Evolutionary conservation across 1,284 basidiomycete genomes (phyloP).

Genomic region (Tilletia indica): DNA sequence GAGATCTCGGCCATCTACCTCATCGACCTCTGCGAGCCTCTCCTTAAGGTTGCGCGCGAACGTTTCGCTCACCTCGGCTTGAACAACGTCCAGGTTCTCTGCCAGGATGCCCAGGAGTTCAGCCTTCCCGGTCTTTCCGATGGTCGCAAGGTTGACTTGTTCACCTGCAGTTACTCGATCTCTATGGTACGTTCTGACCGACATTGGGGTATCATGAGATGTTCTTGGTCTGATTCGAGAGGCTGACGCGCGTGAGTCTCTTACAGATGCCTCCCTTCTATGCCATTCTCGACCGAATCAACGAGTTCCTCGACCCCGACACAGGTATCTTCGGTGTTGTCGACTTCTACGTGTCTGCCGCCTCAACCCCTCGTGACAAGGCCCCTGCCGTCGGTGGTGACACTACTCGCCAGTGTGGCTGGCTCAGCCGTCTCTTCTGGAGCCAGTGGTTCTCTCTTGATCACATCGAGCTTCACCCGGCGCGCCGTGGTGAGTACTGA

Average conservation of each 20-base stretch:
- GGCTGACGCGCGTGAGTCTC: conserved; percentile 50
- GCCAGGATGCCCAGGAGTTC: conserved; percentile 73
- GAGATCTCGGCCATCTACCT: conserved; percentile 65
- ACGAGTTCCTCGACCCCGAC: conserved; percentile 68
- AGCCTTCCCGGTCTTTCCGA: conserved; percentile 61
- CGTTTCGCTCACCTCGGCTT: conserved; percentile 70
- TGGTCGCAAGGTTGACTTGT: conserved; percentile 49
- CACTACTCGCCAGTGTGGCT: conserved; percentile 68
- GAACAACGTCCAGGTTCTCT: conserved; percentile 72
- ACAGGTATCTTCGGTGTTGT: conserved; percentile 70
- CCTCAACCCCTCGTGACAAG: conserved; percentile 64
- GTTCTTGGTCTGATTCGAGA: neutral
- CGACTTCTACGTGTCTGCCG: conserved; percentile 76
- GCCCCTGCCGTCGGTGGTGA: conserved; percentile 65
- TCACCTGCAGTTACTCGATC: conserved; percentile 55
- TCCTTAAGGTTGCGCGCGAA: conserved; percentile 70
- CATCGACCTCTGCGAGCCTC: conserved; percentile 72
- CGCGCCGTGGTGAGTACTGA: conserved; percentile 60
- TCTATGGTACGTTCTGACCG: conserved; percentile 40
- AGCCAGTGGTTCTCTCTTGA: conserved; percentile 70
- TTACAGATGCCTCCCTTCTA: conserved; percentile 69
- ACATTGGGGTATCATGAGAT: no score
- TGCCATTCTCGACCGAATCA: conserved; percentile 69
- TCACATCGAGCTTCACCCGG: conserved; percentile 70
- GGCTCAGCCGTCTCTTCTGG: conserved; percentile 74